Conservation (phyloP, 768 basidiomycete species). For the Collybia mongolica region DNA sequence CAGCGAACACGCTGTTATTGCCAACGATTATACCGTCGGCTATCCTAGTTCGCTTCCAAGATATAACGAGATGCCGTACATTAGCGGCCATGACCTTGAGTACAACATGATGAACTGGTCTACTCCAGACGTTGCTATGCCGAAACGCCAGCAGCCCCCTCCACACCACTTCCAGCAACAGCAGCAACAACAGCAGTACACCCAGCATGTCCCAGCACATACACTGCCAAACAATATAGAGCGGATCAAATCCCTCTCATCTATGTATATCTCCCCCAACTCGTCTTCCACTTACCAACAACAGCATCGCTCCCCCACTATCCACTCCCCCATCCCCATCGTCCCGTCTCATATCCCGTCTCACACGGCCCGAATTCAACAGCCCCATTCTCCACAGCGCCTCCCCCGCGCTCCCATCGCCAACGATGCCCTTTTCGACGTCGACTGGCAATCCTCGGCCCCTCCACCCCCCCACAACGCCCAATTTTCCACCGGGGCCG, state of each 20-base stretch:
- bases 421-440: conserved; percentile 16
- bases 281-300: conserved; percentile 8
- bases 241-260: conserved; percentile 12
- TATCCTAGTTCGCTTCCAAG: conserved; percentile 12
- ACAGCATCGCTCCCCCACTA: conserved; percentile 14
- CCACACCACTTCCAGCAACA: conserved; percentile 7
- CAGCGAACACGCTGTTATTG: too few relatives aligned
- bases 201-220: conserved; percentile 5
- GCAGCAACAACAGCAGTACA: not conserved
- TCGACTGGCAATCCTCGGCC: conserved; percentile 24
- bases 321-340: conserved; percentile 23
- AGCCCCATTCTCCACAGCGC: conserved; percentile 8
- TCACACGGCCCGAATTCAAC: conserved; percentile 11
- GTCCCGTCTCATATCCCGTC: conserved; percentile 16
- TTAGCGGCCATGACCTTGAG: conserved; percentile 15
- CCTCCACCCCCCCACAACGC: conserved; percentile 12
- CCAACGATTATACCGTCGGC: too few relatives aligned
- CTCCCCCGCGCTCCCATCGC: conserved; percentile 2
- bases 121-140: not conserved
- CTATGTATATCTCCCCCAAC: conserved; percentile 17
- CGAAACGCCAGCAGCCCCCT: not conserved
- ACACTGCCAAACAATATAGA: conserved; percentile 15
- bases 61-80: conserved; percentile 14
- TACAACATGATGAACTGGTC: conserved; percentile 16
- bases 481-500: conserved; percentile 5